Conservation (phyloP, 2,329 filamentous ascomycete species). For the Bertia moriformis region DNA sequence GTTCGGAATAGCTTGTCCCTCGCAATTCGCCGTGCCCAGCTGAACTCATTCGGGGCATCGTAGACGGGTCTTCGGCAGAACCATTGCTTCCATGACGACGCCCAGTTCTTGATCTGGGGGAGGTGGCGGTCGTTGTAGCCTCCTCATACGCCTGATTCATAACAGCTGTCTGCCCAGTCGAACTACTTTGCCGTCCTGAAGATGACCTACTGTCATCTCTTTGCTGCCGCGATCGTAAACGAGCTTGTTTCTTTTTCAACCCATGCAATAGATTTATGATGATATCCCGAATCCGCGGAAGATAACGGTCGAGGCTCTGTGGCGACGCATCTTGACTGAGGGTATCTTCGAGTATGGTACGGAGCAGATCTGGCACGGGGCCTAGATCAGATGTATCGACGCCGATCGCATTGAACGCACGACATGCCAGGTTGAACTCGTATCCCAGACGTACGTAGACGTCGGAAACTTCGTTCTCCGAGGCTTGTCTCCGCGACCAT, state of each 20-base stretch:
- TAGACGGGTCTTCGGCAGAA: not conserved
- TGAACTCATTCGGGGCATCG: too few relatives aligned
- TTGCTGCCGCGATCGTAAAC: slow-evolving; percentile 10
- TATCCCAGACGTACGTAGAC: slow-evolving; percentile 95
- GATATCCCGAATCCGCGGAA: slow-evolving; percentile 90
- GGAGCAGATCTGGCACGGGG: slow-evolving; percentile 81
- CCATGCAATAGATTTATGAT: slow-evolving; percentile 96
- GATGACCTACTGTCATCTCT: slow-evolving; percentile 23
- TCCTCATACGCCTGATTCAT: slow-evolving; percentile 43
- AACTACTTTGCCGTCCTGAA: slow-evolving; percentile 43
- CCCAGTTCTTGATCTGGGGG: slow-evolving; percentile 20
- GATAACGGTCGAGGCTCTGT: slow-evolving; percentile 81
- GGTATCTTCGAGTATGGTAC: slow-evolving; percentile 85
- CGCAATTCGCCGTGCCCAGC: not conserved
- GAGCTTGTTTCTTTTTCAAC: slow-evolving; percentile 84
- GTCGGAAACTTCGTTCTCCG: slow-evolving; percentile 89
- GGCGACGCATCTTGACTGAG: slow-evolving; percentile 91
- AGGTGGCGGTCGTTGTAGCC: slow-evolving; percentile 24
- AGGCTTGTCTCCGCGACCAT: slow-evolving; percentile 87
- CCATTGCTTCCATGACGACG: slow-evolving; percentile 27
- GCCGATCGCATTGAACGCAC: slow-evolving; percentile 90
- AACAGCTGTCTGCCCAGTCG: slow-evolving; percentile 39
- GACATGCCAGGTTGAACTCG: slow-evolving; percentile 97
- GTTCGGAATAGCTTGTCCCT: slow-evolving; percentile 2
- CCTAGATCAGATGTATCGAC: slow-evolving; percentile 89